phyloP scores from a whole-genome alignment of 768 basidiomycete genomes.

The Leccinum longicurvipes region DNA sequence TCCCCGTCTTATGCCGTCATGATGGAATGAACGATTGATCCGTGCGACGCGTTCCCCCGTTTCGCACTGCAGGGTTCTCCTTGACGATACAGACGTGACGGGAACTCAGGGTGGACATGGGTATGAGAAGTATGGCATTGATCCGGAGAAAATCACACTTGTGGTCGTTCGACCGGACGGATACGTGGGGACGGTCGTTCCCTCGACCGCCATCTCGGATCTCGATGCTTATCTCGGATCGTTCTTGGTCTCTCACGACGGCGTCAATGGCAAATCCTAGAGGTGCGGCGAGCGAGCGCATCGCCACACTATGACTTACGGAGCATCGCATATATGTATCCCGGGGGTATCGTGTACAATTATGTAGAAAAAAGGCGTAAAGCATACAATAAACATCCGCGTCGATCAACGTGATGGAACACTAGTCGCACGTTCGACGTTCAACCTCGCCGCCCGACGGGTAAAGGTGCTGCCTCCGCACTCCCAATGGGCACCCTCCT shows the following conservation, averaged over 20 bases:
- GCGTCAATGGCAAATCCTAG: background rate
- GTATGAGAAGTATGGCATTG: conserved; percentile 36
- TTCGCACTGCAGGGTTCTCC: conserved; percentile 28
- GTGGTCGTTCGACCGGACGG: conserved; percentile 42
- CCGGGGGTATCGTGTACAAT: conserved; percentile 23
- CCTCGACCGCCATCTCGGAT: conserved; percentile 25
- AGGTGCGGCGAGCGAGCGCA: background rate
- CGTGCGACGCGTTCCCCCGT: background rate
- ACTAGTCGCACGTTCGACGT: background rate
- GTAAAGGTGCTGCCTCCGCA: conserved; percentile 53
- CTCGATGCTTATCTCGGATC: conserved; percentile 47
- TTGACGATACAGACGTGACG: conserved; percentile 36
- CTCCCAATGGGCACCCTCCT: conserved; percentile 67
- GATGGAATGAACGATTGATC: background rate
- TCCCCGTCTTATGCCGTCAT: background rate
- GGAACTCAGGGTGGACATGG: conserved; percentile 30
- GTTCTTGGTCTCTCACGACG: conserved; percentile 36
- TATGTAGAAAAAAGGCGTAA: conserved; percentile 11
- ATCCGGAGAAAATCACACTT: conserved; percentile 25
- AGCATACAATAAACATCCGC: conserved; percentile 10
- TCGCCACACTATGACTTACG: background rate
- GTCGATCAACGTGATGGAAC: conserved; percentile 1
- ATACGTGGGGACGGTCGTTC: conserved; percentile 37
- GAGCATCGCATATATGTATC: background rate
- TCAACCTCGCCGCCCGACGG: conserved; percentile 46